Percentiles rank a stretch among this genome's conserved stretches.
phyloP scores from a whole-genome alignment of 2,329 filamentous ascomycete species.

The Neocucurbitaria cava region DNA sequence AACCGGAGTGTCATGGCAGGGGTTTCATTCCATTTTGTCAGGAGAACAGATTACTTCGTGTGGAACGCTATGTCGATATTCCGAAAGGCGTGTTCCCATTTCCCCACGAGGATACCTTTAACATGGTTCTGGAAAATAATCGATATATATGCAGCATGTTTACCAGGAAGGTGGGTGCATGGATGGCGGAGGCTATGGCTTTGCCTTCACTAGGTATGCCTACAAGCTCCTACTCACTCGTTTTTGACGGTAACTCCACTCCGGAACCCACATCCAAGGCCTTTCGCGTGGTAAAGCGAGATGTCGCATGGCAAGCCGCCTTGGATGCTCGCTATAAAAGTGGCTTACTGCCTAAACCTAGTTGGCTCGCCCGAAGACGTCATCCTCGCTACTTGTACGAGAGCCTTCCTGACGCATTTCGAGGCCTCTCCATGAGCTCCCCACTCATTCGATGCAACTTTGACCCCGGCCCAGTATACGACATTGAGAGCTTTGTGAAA shows the following conservation, averaged over 20 bases:
- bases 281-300: constrained; percentile 1
- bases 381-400: background rate
- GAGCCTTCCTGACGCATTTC: background rate
- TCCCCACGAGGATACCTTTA: too few relatives aligned
- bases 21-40: constrained; percentile 10
- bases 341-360: background rate
- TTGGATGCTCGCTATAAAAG: background rate
- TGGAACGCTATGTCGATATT: constrained; percentile 3
- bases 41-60: constrained; percentile 6
- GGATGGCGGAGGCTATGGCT: constrained; percentile 9
- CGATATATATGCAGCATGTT: background rate
- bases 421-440: background rate
- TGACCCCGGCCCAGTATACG: background rate
- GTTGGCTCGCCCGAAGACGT: background rate
- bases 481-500: background rate
- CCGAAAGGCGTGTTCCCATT: background rate
- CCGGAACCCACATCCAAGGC: background rate
- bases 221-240: constrained; percentile 3
- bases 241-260: constrained; percentile 10
- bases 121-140: background rate
- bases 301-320: background rate
- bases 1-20: constrained; percentile 6
- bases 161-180: background rate
- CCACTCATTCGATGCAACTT: constrained; percentile 3
- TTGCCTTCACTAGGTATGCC: constrained; percentile 14